phyloP scores from a whole-genome alignment of 495 filamentous ascomycete species.

The Podospora appendiculata region DNA sequence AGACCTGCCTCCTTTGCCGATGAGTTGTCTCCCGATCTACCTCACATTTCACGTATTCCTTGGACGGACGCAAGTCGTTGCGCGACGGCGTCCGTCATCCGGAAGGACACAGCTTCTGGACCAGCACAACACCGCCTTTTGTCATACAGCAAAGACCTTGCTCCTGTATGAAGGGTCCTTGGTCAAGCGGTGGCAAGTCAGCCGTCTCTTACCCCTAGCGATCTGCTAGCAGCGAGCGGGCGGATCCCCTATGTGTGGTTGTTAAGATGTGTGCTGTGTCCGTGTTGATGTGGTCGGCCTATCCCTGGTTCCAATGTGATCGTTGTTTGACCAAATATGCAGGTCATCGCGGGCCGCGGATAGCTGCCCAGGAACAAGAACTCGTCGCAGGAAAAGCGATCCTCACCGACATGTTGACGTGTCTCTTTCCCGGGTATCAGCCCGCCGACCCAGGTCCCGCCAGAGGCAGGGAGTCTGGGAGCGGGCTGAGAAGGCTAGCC shows the following conservation, averaged over 20 bases:
- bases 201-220: neutral
- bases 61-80: no score
- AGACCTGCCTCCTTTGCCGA: no score
- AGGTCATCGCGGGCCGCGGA: conserved; percentile 10
- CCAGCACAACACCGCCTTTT: neutral
- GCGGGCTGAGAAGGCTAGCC: neutral
- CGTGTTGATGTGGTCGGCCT: conserved; percentile 5
- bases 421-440: conserved; percentile 16
- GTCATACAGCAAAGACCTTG: neutral
- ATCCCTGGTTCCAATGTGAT: conserved; percentile 11
- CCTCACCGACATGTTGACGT: conserved; percentile 28
- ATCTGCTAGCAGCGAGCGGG: neutral
- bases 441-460: conserved; percentile 11
- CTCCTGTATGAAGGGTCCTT: neutral
- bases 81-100: neutral
- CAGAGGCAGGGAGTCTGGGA: no score
- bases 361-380: conserved; percentile 9
- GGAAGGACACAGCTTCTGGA: neutral
- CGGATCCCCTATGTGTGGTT: neutral
- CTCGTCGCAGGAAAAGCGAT: conserved; percentile 7
- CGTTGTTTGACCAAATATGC: conserved; percentile 24
- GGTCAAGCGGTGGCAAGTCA: neutral
- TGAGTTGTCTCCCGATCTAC: no score
- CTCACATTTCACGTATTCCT: no score
- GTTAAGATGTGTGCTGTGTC: neutral